phyloP scores from a whole-genome alignment of 169 alveolate species.

The Amoebophrya sp. region DNA sequence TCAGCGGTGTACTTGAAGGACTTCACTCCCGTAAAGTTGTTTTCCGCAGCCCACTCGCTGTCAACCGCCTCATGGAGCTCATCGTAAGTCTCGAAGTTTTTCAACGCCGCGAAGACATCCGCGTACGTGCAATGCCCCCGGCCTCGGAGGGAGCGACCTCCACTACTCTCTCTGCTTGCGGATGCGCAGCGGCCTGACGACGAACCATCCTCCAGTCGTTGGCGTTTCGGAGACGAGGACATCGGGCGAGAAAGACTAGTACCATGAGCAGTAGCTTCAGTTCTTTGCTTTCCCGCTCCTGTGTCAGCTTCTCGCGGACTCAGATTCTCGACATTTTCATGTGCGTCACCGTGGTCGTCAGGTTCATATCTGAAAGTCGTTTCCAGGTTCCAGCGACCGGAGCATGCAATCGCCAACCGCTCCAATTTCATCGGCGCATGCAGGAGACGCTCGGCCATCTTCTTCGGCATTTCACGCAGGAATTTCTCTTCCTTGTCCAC shows the following conservation, averaged over 20 bases:
- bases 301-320: not conserved
- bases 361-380: not conserved
- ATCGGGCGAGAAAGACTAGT: not conserved
- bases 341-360: not conserved
- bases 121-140: not conserved
- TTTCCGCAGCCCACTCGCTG: not conserved
- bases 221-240: not conserved
- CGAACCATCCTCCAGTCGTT: constrained; percentile 13
- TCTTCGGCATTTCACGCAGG: not conserved
- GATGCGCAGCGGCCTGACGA: not conserved
- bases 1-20: not conserved
- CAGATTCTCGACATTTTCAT: not conserved
- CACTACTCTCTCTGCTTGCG: not conserved
- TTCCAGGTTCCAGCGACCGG: not conserved
- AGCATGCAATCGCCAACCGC: not conserved
- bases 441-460: not conserved
- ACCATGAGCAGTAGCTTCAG: not conserved
- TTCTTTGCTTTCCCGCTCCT: not conserved
- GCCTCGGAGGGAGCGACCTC: not conserved
- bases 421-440: not conserved
- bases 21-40: not conserved
- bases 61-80: not conserved
- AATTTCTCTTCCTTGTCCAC: not conserved
- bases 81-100: not conserved
- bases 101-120: not conserved